phyloP scores from a whole-genome alignment of 306 rosid genomes.

The Pyrus pyrifolia region DNA sequence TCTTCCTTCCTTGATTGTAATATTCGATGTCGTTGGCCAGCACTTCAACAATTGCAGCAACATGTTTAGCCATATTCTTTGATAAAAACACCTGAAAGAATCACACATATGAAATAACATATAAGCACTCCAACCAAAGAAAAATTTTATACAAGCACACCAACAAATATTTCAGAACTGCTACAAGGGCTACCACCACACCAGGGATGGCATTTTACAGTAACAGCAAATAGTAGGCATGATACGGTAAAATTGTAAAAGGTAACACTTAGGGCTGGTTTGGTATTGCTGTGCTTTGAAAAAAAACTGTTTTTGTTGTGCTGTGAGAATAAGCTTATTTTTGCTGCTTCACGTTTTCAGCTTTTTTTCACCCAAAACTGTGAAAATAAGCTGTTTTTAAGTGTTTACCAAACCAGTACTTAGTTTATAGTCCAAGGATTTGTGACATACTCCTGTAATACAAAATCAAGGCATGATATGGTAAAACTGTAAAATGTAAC shows the following conservation, averaged over 20 bases:
- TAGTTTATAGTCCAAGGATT: background rate
- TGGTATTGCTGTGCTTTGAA: no score
- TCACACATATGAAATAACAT: slow-evolving; percentile 19
- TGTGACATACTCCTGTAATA: background rate
- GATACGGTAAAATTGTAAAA: background rate
- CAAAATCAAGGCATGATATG: background rate
- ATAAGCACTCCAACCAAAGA: slow-evolving; percentile 5
- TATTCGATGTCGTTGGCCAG: slow-evolving; percentile 31
- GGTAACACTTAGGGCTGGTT: background rate
- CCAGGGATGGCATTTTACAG: background rate
- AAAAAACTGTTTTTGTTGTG: no score
- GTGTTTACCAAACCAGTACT: no score
- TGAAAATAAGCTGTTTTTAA: no score
- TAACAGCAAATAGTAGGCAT: background rate
- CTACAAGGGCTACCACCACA: background rate
- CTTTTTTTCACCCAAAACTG: no score
- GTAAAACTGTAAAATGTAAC: background rate
- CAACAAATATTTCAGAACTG: background rate
- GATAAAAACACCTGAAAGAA: slow-evolving; percentile 58
- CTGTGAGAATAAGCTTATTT: no score
- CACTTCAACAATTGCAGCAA: slow-evolving; percentile 42
- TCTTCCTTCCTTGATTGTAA: slow-evolving; percentile 33
- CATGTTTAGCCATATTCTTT: slow-evolving; percentile 35
- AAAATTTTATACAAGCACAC: slow-evolving; percentile 3
- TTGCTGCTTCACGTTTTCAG: no score